These are phyloP conservation scores for Colletotrichum tabaci DNA, from an alignment of 2,329 filamentous ascomycete species.

Conservation along the genomic window DNA sequence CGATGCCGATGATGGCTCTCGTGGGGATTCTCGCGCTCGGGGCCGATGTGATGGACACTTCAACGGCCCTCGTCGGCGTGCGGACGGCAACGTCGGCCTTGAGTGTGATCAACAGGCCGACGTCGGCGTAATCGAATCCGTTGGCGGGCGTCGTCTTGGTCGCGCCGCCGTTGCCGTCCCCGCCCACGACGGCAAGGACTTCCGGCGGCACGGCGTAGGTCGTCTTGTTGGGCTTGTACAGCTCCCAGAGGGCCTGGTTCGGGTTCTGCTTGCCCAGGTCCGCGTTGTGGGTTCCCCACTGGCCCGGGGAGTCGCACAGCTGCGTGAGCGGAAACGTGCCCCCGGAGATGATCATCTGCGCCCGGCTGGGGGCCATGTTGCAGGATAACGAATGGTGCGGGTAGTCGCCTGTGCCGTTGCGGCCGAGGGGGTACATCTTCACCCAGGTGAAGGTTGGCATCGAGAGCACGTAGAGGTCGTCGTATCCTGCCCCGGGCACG, in stretches of 20 bases:
- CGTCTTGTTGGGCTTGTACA: constrained; percentile 64
- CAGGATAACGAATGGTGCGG: constrained; percentile 71
- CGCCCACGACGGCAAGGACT: constrained; percentile 66
- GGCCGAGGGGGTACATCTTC: constrained; percentile 63
- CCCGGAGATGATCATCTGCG: constrained; percentile 76
- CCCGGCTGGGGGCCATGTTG: constrained; percentile 66
- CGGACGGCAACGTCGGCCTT: constrained; percentile 62
- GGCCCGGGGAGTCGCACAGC: constrained; percentile 66
- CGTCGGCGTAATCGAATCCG: constrained; percentile 66
- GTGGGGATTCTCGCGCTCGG: constrained; percentile 47
- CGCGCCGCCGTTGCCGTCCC: constrained; percentile 66
- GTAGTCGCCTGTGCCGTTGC: constrained; percentile 55
- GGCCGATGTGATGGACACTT: constrained; percentile 20
- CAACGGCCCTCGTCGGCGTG: constrained; percentile 64
- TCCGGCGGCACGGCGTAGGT: constrained; percentile 68
- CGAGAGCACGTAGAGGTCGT: constrained; percentile 74
- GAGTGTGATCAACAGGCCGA: constrained; percentile 68
- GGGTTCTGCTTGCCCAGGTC: constrained; percentile 67
- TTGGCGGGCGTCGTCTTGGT: constrained; percentile 64
- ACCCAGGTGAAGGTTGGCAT: constrained; percentile 77
- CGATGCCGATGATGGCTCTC: constrained; percentile 62
- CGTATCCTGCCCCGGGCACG: constrained; percentile 63
- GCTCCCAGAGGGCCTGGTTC: constrained; percentile 64
- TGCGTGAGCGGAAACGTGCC: constrained; percentile 67
- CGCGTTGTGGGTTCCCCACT: constrained; percentile 70